Evolutionary conservation across 768 basidiomycete genomes (phyloP).

Genomic region (Suillus variegatus): DNA sequence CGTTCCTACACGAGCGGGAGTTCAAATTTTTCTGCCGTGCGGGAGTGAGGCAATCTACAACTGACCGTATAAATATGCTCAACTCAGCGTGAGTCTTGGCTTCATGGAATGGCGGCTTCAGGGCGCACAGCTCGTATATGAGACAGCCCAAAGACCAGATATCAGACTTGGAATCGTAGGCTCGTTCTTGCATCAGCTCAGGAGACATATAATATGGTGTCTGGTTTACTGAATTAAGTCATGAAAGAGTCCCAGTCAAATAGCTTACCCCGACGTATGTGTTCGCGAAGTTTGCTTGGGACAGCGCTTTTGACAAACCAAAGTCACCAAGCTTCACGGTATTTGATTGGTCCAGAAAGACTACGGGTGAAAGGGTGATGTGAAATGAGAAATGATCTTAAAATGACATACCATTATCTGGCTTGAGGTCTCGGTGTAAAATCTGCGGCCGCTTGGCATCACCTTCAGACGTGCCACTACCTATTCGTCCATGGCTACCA

Average conservation of each 20-base stretch:
- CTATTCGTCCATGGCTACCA: conserved; percentile 43
- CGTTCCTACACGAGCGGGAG: conserved; percentile 52
- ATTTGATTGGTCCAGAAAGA: conserved; percentile 85
- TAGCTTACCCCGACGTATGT: conserved; percentile 92
- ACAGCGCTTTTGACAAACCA: conserved; percentile 90
- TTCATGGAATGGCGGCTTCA: conserved; percentile 92
- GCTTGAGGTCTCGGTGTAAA: conserved; percentile 94
- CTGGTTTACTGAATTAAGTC: conserved; percentile 56
- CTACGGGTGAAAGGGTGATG: conserved; percentile 39
- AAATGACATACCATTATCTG: conserved; percentile 82
- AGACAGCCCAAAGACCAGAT: conserved; percentile 99
- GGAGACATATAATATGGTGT: conserved; percentile 99
- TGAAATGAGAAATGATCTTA: neutral
- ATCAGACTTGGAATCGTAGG: conserved; percentile 97
- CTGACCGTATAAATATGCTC: conserved; percentile 76
- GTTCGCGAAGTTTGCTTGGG: conserved; percentile 85
- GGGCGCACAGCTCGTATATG: conserved; percentile 93
- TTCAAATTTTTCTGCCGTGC: neutral
- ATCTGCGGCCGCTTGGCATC: conserved; percentile 72
- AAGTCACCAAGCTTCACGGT: conserved; percentile 97
- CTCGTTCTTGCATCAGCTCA: conserved; percentile 95
- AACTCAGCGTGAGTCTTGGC: conserved; percentile 89
- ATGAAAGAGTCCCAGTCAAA: neutral
- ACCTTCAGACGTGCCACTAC: conserved; percentile 37
- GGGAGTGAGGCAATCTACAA: neutral